Evolutionary conservation across 768 basidiomycete genomes (phyloP).

Genomic region (Calocybe cyanea): DNA sequence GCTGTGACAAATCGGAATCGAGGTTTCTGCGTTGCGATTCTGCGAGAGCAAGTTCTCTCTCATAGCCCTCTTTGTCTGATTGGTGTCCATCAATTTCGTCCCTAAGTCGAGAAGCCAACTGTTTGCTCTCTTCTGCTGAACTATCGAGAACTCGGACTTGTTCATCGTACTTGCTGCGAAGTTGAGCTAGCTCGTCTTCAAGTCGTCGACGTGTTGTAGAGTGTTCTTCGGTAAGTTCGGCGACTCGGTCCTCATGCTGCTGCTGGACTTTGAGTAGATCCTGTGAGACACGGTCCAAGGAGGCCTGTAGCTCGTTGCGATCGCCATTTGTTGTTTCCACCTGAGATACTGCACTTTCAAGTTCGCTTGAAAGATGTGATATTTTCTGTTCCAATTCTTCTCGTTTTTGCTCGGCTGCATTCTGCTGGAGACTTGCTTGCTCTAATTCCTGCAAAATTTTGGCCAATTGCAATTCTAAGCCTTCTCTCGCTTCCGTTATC

Average conservation of each 20-base stretch:
- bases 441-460: conserved; percentile 14
- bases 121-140: conserved; percentile 33
- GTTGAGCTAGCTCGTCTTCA: conserved; percentile 30
- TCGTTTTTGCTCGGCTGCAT: conserved; percentile 4
- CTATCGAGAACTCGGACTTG: conserved; percentile 33
- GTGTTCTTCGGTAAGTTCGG: conserved; percentile 25
- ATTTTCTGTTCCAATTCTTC: conserved; percentile 6
- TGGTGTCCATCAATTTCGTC: conserved; percentile 31
- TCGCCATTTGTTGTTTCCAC: conserved; percentile 10
- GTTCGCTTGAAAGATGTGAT: conserved; percentile 7
- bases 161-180: conserved; percentile 33
- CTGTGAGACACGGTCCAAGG: conserved; percentile 9
- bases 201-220: conserved; percentile 20
- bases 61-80: conserved; percentile 28
- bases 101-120: conserved; percentile 35
- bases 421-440: conserved; percentile 7
- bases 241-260: conserved; percentile 27
- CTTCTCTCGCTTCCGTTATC: conserved; percentile 24
- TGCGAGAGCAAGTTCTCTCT: conserved; percentile 26
- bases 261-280: conserved; percentile 21
- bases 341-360: conserved; percentile 8
- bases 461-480: conserved; percentile 22
- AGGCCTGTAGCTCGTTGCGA: conserved; percentile 14
- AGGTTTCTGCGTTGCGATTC: conserved; percentile 24
- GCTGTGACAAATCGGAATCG: conserved; percentile 28